Evolutionary conservation across 805 yeast species (phyloP), one percentile per base, ranked within the genome.

Genomic region (Nakazawaea ernobii): DNA sequence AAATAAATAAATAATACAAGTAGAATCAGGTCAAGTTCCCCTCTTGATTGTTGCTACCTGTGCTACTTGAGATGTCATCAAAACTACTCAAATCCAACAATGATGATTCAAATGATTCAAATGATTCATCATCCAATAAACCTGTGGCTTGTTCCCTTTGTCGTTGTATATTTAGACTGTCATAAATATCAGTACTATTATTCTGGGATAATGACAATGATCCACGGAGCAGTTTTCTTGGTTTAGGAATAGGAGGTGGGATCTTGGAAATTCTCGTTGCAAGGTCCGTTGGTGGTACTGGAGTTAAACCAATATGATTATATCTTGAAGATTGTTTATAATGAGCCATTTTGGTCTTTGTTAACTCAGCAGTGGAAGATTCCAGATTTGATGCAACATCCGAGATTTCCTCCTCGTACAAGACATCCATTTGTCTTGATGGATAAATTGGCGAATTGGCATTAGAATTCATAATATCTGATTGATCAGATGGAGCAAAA

Each of bases 211-310:
- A 20, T 20, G 24, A 20, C 5, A 20, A 5, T 20, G 24, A 20
- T n/a, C 14, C 13, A 9, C 11, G 13, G 35, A 15, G 13, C 6
- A 28, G 14, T 27, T 46, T 46, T 36, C 49, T 40, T 4, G 49
- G 49, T 35, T 35, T 46, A 7, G 49, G 49, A 20, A 40, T 14
- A 1, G 49, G 49, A 7, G 49, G 49, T 20, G 48, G 41, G 35
- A 9, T 29, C 20, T 14, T 27, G 5, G 6, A 10, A 8, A 33
- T n/a, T 33, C 17, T 33, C 3, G n/a, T 8, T 14, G 11, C 14
- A 15, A 33, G 17, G 6, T 33, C 17, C 15, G 26, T 15, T 8
- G 42, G 32, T 26, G 41, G 43, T 6, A 32, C 24, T 6, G 48
- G 42, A 24, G 32, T 44, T 3, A 44, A 17, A 6, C 49, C 49